These are phyloP conservation scores for Leccinum solheimii DNA, from an alignment of 1,284 basidiomycete species.

Conservation along the genomic window DNA sequence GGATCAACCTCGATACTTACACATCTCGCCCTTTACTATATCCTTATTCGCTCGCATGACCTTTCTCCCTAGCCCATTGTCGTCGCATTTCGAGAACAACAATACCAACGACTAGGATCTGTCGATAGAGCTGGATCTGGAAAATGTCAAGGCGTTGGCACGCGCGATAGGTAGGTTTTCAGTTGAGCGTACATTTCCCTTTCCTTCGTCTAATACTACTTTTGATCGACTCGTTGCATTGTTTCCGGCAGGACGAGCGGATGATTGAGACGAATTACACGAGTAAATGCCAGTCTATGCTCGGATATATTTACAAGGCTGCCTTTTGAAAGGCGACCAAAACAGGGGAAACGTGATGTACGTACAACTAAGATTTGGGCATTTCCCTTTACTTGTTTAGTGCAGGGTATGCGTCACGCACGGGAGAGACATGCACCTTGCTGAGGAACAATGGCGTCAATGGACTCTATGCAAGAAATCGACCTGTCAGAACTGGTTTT, in stretches of 20 bases:
- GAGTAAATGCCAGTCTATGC: constrained; percentile 79
- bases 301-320: constrained; percentile 87
- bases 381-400: not conserved
- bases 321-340: constrained; percentile 85
- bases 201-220: not conserved
- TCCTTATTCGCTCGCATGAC: not conserved
- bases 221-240: constrained; percentile 4
- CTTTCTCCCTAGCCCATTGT: constrained; percentile 65
- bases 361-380: not conserved
- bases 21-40: constrained; percentile 36
- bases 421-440: not conserved
- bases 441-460: not conserved
- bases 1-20: constrained; percentile 74
- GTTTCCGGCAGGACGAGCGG: constrained; percentile 51
- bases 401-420: not conserved
- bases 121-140: constrained; percentile 86
- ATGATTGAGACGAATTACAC: constrained; percentile 87
- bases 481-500: not conserved
- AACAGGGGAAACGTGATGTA: not conserved
- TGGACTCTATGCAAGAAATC: not conserved
- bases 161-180: constrained; percentile 82
- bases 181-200: constrained; percentile 60
- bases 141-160: constrained; percentile 82
- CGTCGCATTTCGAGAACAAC: constrained; percentile 97
- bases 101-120: constrained; percentile 75